Conservation (phyloP, 192 early-diverging fungal genomes). For the Pecoramyces ruminantium region DNA sequence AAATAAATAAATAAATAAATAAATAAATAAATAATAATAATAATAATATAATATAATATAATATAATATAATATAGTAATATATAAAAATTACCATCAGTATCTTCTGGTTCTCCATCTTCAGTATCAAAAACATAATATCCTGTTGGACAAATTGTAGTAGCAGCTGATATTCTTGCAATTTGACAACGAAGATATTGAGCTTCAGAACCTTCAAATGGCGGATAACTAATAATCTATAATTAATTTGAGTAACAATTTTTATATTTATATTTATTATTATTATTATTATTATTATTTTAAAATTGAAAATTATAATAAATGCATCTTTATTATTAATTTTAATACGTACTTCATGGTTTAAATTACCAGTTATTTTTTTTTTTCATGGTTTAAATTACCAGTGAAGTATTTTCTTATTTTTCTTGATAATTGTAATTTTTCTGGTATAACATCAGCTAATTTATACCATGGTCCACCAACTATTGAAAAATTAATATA, state of each 20-base stretch:
- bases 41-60: too few species aligned
- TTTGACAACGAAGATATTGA: constrained; percentile 41
- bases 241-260: neutral
- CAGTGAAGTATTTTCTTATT: constrained; percentile 36
- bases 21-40: too few species aligned
- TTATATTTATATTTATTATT: too few species aligned
- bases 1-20: too few species aligned
- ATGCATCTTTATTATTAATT: constrained; percentile 1
- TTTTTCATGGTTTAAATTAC: constrained; percentile 24
- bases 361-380: constrained; percentile 33
- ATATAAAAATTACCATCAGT: constrained; percentile 13
- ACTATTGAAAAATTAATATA: too few species aligned
- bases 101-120: constrained; percentile 27
- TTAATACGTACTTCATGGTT: constrained; percentile 26
- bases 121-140: constrained; percentile 42
- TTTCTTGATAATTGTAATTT: constrained; percentile 24
- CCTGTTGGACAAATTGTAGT: constrained; percentile 35
- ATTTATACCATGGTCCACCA: constrained; percentile 28
- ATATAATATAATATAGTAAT: too few species aligned
- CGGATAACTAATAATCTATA: constrained; percentile 29
- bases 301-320: too few species aligned
- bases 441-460: constrained; percentile 39
- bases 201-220: constrained; percentile 33
- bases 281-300: too few species aligned
- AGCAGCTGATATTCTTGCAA: constrained; percentile 32